A percentile compares a stretch with the other conserved stretches of the same genome.
phyloP scores from a whole-genome alignment of 1,284 basidiomycete species.

The Trametes versicolor region DNA sequence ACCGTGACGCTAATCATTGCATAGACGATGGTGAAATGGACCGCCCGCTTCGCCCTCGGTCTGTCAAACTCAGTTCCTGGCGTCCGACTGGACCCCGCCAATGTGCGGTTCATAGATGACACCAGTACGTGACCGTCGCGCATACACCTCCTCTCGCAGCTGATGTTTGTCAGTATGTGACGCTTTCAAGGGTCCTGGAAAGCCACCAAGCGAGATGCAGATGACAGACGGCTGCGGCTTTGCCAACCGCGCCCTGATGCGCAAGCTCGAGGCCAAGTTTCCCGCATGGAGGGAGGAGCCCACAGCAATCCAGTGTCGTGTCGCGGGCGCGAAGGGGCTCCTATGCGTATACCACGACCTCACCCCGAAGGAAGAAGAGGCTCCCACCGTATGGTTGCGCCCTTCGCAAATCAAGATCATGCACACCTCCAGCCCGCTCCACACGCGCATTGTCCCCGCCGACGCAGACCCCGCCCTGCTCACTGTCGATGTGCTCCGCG shows the following conservation, averaged over 20 bases:
- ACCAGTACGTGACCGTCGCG: constrained; percentile 40
- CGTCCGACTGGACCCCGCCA: constrained; percentile 36
- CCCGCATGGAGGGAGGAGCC: constrained; percentile 43
- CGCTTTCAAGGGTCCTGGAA: constrained; percentile 29
- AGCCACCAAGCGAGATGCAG: constrained; percentile 46
- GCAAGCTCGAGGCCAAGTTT: constrained; percentile 41
- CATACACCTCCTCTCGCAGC: constrained; percentile 26
- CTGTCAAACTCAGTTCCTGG: constrained; percentile 54
- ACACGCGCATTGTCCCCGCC: constrained; percentile 17
- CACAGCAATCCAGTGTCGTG: constrained; percentile 52
- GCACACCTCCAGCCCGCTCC: constrained; percentile 31
- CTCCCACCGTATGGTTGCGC: constrained; percentile 48
- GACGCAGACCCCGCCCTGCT: constrained; percentile 45
- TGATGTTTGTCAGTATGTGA: constrained; percentile 32
- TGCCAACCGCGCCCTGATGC: constrained; percentile 45
- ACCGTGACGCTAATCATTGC: background rate
- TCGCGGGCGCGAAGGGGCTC: constrained; percentile 49
- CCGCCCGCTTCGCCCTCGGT: constrained; percentile 49
- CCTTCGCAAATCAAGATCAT: constrained; percentile 55
- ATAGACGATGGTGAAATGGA: constrained; percentile 53
- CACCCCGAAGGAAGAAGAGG: constrained; percentile 24
- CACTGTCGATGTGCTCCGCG: constrained; percentile 53
- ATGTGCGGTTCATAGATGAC: constrained; percentile 44
- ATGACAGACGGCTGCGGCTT: constrained; percentile 59
- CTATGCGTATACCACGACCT: constrained; percentile 31